Evolutionary conservation across 257 asterid species (phyloP), one percentile per base, ranked within the genome.

Genomic region (Thymus mandschuricus): DNA sequence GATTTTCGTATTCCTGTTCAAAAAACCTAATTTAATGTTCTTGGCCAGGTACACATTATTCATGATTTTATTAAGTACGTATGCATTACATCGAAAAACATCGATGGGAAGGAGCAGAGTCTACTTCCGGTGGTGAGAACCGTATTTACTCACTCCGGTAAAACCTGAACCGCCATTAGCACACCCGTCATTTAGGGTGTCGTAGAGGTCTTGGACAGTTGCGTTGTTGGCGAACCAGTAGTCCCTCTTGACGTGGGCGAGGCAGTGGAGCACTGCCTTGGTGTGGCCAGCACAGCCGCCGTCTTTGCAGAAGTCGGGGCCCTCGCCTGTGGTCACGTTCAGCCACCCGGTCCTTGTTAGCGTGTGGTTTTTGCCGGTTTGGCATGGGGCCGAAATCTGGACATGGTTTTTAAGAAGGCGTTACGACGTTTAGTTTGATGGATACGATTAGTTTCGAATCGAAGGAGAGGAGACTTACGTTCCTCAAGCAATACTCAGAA

Each of bases 221-320:
- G 95, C 91, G 1, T 70, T 33, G 63, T 85, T 88, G 8, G 57
- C 85, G 30, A 88, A 85, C 79, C 60, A 41, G 62, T 81, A 83
- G 77, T 85, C 86, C 0, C 63, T 75, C 65, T 80, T 85, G 56
- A 82, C 89, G 5, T 70, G 71, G 3, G 41, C 0, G 68, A 88
- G 68, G 84, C 95, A 88, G 44, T 46, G 11, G 21, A 88, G 83
- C 79, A 85, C 84, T 1, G 29, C 41, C 44, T 72, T 76, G 0
- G 86, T 83, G 77, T 88, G 82, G 3, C 70, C 81, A 0, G 75
- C 85, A 41, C 94, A 87, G 10, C 90, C 87, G 1, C 75, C 76
- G 0, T 11, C 15, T 8, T 8, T 21, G 60, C 91, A 88, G 68
- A 88, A 85, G 6, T 33, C 8, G 11, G 52, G 70, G 40, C 86